Percentiles rank a stretch among this genome's conserved stretches.
Conservation (phyloP, 179 eudicot genomes). For the Beta macrorhiza region DNA sequence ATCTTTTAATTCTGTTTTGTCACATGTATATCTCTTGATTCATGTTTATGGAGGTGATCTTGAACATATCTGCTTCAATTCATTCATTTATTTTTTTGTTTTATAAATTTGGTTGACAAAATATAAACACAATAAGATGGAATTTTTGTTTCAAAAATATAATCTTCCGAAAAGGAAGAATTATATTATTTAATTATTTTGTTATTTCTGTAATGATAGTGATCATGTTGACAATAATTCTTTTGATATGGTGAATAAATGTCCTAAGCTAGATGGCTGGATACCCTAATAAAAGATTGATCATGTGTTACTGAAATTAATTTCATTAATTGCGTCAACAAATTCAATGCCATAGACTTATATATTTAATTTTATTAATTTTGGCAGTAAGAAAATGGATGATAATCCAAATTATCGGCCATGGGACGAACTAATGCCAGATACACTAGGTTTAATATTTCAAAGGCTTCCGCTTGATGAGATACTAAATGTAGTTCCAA, state of each 20-base stretch:
- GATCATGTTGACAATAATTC: not conserved
- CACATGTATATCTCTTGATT: not conserved
- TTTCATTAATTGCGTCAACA: not conserved
- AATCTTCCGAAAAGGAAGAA: not conserved
- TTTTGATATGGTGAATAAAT: constrained; percentile 3
- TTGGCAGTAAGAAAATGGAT: constrained; percentile 38
- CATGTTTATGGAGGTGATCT: not conserved
- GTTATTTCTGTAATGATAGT: not conserved
- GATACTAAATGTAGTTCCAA: constrained; percentile 54
- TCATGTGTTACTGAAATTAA: not conserved
- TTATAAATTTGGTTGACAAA: not conserved
- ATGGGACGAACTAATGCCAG: constrained; percentile 72
- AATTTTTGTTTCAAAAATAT: not conserved
- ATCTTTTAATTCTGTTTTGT: not conserved
- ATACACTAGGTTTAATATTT: constrained; percentile 69
- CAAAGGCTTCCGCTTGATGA: constrained; percentile 62
- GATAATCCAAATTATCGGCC: constrained; percentile 33
- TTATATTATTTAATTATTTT: too few species aligned
- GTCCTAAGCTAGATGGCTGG: not conserved
- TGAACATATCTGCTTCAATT: not conserved
- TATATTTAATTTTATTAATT: not conserved
- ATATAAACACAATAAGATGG: too few species aligned
- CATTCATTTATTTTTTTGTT: not conserved
- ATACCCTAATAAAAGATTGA: not conserved
- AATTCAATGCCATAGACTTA: too few species aligned